Evolutionary conservation across 139 green algal species (phyloP).

Genomic region (Micromonas pusilla): DNA sequence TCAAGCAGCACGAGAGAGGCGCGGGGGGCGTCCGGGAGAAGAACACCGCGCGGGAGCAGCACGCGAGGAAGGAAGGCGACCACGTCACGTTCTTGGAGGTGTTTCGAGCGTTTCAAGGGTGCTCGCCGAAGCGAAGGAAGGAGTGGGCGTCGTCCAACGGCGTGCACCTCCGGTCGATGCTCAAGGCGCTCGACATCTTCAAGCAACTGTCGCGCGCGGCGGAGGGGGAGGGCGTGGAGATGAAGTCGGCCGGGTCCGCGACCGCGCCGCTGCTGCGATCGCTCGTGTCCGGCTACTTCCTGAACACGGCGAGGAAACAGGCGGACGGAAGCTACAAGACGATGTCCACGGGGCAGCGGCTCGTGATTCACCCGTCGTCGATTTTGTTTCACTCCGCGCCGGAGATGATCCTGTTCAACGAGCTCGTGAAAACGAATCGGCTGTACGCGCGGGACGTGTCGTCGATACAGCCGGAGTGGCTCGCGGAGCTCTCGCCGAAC

Average conservation of each 20-base stretch:
- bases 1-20: constrained; percentile 46
- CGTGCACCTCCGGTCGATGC: constrained; percentile 78
- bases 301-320: constrained; percentile 64
- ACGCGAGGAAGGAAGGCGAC: constrained; percentile 78
- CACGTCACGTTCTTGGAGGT: constrained; percentile 95
- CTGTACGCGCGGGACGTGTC: constrained; percentile 60
- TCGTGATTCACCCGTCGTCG: constrained; percentile 44
- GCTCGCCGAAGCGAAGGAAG: not conserved
- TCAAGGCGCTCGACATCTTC: constrained; percentile 80
- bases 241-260: constrained; percentile 77
- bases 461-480: constrained; percentile 88
- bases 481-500: constrained; percentile 87
- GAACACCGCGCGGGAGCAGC: constrained; percentile 72
- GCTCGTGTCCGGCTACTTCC: constrained; percentile 54
- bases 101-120: constrained; percentile 45
- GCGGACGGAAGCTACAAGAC: constrained; percentile 67
- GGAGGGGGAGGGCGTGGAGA: constrained; percentile 93
- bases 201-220: constrained; percentile 98
- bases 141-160: constrained; percentile 95
- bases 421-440: constrained; percentile 53
- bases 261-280: constrained; percentile 78
- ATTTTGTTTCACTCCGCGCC: constrained; percentile 71
- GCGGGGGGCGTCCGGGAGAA: constrained; percentile 72
- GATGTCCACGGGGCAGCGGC: constrained; percentile 69
- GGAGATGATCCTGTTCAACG: constrained; percentile 84